Evolutionary conservation across 192 early-diverging fungal genomes (phyloP), one percentile per base, ranked within the genome.

Genomic region (Obelidium mucronatum): DNA sequence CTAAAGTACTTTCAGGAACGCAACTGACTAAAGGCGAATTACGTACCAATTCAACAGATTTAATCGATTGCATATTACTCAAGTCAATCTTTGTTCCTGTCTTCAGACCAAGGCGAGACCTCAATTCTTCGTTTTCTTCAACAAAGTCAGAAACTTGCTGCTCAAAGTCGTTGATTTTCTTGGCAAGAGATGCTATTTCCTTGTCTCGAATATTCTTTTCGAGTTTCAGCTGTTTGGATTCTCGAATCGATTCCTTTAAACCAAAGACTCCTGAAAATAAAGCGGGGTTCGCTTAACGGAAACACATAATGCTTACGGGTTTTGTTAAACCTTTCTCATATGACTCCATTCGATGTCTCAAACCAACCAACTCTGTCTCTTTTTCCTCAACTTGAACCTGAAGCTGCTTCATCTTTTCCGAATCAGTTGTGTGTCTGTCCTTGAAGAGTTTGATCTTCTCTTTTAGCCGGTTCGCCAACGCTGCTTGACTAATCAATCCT

Each of bases 61-160:
- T 80, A 6, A 66, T 69, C 22, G 53, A 26, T 56, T 76, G 72
- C 2, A 88, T 58, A 36, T 84, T 88, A 40, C 82, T 74, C 26
- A 83, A 40, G 78, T 89, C 86, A n/a, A 89, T 81, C 31, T 44
- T 70, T 15, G 82, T 81, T 24, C 42, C 53, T 15, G 63, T 53
- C 11, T 73, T 72, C n/a, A 81, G 51, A 11, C 80, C 79, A 0
- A 83, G 52, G 35, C 76, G 52, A 31, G 8, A 4, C 8, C 86
- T 65, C 1, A 88, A 58, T 15, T 80, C 78, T 19, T 55, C 42
- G 65, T 89, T 89, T 67, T 89, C 87, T 42, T 89, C 87, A 36
- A 74, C 44, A 37, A 89, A 31, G 31, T 84, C 83, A 5, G 51
- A 74, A 51, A 76, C 84, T 65, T 86, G 86, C 30, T 44, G 22